Percentiles rank a stretch among this genome's conserved stretches.
phyloP scores from a whole-genome alignment of 805 yeast species.

The Barnettozyma pratensis region DNA sequence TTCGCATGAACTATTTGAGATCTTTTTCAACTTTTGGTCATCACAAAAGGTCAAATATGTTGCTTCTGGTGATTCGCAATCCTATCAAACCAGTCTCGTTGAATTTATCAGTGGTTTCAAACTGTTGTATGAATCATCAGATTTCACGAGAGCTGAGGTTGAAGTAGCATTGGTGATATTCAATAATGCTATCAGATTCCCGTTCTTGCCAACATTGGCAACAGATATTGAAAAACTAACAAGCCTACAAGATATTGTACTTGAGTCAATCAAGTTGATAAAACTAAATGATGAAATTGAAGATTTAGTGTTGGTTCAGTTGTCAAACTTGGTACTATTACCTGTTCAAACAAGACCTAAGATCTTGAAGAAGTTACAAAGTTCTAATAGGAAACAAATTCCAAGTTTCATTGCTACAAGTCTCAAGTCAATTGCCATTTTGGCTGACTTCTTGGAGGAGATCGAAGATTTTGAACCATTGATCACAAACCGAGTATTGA shows the following conservation, averaged over 20 bases:
- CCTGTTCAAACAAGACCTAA: conserved; percentile 59
- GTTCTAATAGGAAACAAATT: conserved; percentile 35
- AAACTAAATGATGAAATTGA: conserved; percentile 28
- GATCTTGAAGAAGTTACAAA: conserved; percentile 49
- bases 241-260: conserved; percentile 54
- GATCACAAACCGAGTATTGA: conserved; percentile 40
- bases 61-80: conserved; percentile 28
- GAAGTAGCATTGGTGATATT: conserved; percentile 52
- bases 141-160: conserved; percentile 31
- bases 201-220: conserved; percentile 55
- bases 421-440: conserved; percentile 36
- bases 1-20: conserved; percentile 30
- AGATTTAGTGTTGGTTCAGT: conserved; percentile 46
- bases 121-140: conserved; percentile 35
- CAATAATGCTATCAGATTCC: conserved; percentile 65
- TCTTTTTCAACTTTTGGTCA: conserved; percentile 49
- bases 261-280: conserved; percentile 40
- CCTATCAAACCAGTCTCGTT: conserved; percentile 57
- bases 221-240: conserved; percentile 56
- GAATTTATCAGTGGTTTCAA: conserved; percentile 51
- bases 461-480: conserved; percentile 30
- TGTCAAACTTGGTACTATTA: conserved; percentile 46
- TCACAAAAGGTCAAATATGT: conserved; percentile 40
- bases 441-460: conserved; percentile 33
- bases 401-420: conserved; percentile 65